Evolutionary conservation across 768 basidiomycete species (phyloP), one percentile per base, ranked within the genome.

Genomic region (Guyanaporus albipodus): DNA sequence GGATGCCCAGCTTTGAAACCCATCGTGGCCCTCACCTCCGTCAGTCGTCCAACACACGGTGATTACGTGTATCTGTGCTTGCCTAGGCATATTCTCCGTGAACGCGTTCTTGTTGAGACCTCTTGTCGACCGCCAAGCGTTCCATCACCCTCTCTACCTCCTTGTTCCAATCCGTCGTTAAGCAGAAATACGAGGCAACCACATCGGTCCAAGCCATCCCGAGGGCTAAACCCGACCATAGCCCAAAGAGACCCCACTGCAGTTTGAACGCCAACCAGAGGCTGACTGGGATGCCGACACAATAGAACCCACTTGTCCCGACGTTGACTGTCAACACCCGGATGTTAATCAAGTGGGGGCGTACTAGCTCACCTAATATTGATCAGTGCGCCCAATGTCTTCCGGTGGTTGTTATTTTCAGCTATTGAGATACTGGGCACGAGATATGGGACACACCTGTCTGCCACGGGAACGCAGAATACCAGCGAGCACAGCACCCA

Each of bases 161-260:
- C 37, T 63, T 63, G 8, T 79, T 59, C 88, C 88, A 91, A 63
- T 91, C 78, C 7, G 85, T 78, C 32, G 67, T 57, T 8, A 86
- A 8, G 46, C 73, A 80, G 7, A 89, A 55, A 55, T 71, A 73
- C 4, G 36, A 26, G 4, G 41, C 50, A 4, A 57, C 1, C 3
- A 49, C 17, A 4, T 41, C 34, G n/a, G 57, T 44, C 58, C 52
- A 58, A 22, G 26, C 9, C 59, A 61, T 61, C 11, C 64, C 62
- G 11, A 83, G 59, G 0, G 85, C 86, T n/a, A 94, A 70, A 15
- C 92, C 92, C 40, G 85, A 73, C 93, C 92, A 96, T 6, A 96
- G 71, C 0, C 93, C 93, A 26, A 76, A 72, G 21, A 96, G 72
- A 2, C 75, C 77, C 64, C 83, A 73, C 38, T 75, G 61, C 6